phyloP scores from a whole-genome alignment of 2,329 filamentous ascomycete species.

The Plenodomus lindquistii region DNA sequence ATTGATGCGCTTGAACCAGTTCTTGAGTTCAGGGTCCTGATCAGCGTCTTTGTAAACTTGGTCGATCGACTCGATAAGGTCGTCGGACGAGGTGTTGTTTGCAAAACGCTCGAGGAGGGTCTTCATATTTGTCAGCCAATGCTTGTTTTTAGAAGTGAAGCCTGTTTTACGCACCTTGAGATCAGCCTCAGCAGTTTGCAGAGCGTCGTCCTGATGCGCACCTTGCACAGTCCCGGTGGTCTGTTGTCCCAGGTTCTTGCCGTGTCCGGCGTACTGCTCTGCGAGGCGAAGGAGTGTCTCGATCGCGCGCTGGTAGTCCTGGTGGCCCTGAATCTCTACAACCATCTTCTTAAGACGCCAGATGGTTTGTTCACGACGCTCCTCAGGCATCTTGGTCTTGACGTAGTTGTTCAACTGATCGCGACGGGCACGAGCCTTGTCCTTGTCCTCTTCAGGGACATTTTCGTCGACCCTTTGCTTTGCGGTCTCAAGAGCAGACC shows the following conservation, averaged over 20 bases:
- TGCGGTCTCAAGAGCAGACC: conserved; percentile 55
- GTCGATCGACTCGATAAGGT: conserved; percentile 82
- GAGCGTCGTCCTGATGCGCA: conserved; percentile 64
- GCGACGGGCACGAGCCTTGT: conserved; percentile 46
- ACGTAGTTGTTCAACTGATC: conserved; percentile 72
- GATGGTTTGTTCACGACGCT: conserved; percentile 89
- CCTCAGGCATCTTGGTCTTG: conserved; percentile 82
- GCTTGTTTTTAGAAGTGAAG: conserved; percentile 42
- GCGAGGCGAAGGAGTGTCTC: conserved; percentile 82
- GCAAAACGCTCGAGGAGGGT: conserved; percentile 92
- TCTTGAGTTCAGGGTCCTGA: conserved; percentile 79
- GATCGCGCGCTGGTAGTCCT: conserved; percentile 91
- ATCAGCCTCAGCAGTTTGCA: conserved; percentile 76
- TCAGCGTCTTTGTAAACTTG: conserved; percentile 87
- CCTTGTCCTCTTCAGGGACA: conserved; percentile 63
- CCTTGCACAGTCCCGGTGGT: conserved; percentile 72
- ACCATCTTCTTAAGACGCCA: conserved; percentile 98
- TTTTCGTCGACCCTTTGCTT: conserved; percentile 65
- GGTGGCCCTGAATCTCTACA: conserved; percentile 92
- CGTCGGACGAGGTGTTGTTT: conserved; percentile 87
- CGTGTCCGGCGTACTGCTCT: conserved; percentile 81
- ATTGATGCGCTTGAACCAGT: conserved; percentile 84
- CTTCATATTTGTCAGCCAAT: conserved; percentile 61
- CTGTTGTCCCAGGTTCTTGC: conserved; percentile 66
- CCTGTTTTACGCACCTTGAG: conserved; percentile 65